Percentiles rank a stretch among this genome's conserved stretches.
Conservation (phyloP, 257 asterid genomes). For the Solanum tacnaense region DNA sequence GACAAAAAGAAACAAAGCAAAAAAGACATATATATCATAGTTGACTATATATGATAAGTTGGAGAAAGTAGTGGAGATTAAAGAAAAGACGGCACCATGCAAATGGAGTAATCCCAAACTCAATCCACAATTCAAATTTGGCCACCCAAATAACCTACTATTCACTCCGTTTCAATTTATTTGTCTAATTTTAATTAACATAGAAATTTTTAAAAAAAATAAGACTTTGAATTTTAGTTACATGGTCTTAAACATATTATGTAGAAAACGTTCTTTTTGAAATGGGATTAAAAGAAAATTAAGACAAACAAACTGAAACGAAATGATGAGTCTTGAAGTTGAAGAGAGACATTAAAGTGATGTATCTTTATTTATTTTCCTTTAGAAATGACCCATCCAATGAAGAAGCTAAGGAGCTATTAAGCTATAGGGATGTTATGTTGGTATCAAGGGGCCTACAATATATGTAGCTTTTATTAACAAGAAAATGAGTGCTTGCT, state of each 20-base stretch:
- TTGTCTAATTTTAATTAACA: background rate
- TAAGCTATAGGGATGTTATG: slow-evolving; percentile 4
- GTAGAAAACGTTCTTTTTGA: background rate
- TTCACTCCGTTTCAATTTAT: background rate
- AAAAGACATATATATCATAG: background rate
- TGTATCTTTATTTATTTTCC: background rate
- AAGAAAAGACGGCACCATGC: background rate
- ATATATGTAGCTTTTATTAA: slow-evolving; percentile 12
- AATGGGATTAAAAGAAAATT: too few species aligned
- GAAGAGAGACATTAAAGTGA: slow-evolving; percentile 1
- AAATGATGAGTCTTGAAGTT: background rate
- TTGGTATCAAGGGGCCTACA: slow-evolving; percentile 43
- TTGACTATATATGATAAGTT: background rate
- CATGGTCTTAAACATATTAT: too few species aligned
- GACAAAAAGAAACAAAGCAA: background rate
- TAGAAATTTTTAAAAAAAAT: fast-evolving
- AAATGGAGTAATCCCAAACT: background rate
- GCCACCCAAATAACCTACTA: background rate
- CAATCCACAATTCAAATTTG: background rate
- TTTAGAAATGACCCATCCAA: background rate
- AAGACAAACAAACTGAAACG: background rate
- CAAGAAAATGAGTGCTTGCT: slow-evolving; percentile 51
- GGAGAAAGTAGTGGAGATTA: background rate
- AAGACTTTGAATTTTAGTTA: too few species aligned
- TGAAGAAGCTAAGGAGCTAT: background rate